Percentiles rank a stretch among this genome's conserved stretches.
These are phyloP conservation scores for Rhizopogon vulgaris DNA, from an alignment of 768 basidiomycete genomes.

Conservation along the genomic window DNA sequence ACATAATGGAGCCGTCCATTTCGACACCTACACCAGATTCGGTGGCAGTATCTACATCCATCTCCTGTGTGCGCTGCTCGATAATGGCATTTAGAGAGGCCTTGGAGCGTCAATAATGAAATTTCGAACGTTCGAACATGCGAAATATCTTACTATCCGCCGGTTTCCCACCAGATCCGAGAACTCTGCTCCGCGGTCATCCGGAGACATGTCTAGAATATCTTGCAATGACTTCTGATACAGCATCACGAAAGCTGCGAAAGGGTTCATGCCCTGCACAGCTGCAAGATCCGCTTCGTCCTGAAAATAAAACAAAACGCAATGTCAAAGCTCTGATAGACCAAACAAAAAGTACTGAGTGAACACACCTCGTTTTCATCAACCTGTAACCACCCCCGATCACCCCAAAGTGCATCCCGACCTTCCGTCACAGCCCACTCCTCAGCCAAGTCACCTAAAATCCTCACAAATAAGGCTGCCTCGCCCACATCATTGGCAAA, in stretches of 20 bases:
- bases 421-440: slow-evolving; percentile 35
- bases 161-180: slow-evolving; percentile 41
- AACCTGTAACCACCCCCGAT: slow-evolving; percentile 55
- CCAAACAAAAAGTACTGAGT: not conserved
- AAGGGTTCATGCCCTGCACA: slow-evolving; percentile 61
- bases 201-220: slow-evolving; percentile 45
- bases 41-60: slow-evolving; percentile 14
- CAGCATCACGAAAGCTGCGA: slow-evolving; percentile 61
- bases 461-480: slow-evolving; percentile 48
- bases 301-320: slow-evolving; percentile 26
- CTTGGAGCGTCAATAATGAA: slow-evolving; percentile 15
- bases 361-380: slow-evolving; percentile 46
- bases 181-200: slow-evolving; percentile 42
- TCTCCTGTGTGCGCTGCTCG: slow-evolving; percentile 26
- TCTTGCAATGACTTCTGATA: slow-evolving; percentile 47
- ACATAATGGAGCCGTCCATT: not conserved
- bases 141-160: slow-evolving; percentile 41
- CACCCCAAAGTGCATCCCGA: slow-evolving; percentile 42
- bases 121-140: slow-evolving; percentile 4
- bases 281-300: slow-evolving; percentile 54
- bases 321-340: slow-evolving; percentile 5
- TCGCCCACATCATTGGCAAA: slow-evolving; percentile 59
- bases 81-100: slow-evolving; percentile 30
- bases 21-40: slow-evolving; percentile 4
- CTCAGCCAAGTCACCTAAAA: slow-evolving; percentile 56